phyloP scores from a whole-genome alignment of 768 basidiomycete genomes.

The Boletus vermiculosoides region DNA sequence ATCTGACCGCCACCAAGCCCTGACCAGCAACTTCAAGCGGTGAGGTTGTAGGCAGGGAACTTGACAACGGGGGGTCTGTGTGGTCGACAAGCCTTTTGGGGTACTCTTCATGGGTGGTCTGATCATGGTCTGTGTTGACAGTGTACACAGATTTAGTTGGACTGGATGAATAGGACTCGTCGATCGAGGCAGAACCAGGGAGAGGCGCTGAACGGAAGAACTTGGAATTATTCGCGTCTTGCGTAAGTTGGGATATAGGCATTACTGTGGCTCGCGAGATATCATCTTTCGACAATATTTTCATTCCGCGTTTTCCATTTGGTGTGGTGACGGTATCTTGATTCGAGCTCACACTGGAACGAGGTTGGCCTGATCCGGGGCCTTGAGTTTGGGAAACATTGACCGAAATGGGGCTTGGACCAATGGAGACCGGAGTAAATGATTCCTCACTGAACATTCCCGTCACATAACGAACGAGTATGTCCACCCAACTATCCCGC shows the following conservation, averaged over 20 bases:
- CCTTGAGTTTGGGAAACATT: conserved; percentile 26
- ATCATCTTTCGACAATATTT: conserved; percentile 57
- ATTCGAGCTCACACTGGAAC: conserved; percentile 55
- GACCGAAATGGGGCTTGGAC: conserved; percentile 28
- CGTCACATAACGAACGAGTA: conserved; percentile 84
- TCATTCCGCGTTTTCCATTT: conserved; percentile 35
- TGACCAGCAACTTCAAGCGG: conserved; percentile 39
- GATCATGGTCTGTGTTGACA: conserved; percentile 35
- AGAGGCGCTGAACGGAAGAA: conserved; percentile 49
- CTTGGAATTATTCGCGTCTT: conserved; percentile 57
- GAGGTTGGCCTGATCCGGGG: conserved; percentile 42
- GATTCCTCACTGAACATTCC: conserved; percentile 78
- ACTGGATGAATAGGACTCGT: conserved; percentile 43
- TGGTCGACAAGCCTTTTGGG: conserved; percentile 46
- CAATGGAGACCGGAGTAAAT: conserved; percentile 41
- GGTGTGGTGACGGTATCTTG: conserved; percentile 27
- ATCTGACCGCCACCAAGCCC: conserved; percentile 41
- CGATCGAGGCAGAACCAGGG: conserved; percentile 22
- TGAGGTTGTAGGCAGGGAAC: conserved; percentile 51
- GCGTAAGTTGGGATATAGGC: conserved; percentile 55
- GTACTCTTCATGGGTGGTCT: conserved; percentile 22
- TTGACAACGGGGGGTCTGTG: conserved; percentile 61
- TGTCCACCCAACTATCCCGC: conserved; percentile 92
- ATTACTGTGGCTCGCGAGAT: conserved; percentile 52
- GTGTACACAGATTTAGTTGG: conserved; percentile 55